A percentile compares a stretch with the other conserved stretches of the same genome.
These are phyloP conservation scores for Sporothrix variecibatus DNA, from an alignment of 2,329 filamentous ascomycete species.

Conservation along the genomic window DNA sequence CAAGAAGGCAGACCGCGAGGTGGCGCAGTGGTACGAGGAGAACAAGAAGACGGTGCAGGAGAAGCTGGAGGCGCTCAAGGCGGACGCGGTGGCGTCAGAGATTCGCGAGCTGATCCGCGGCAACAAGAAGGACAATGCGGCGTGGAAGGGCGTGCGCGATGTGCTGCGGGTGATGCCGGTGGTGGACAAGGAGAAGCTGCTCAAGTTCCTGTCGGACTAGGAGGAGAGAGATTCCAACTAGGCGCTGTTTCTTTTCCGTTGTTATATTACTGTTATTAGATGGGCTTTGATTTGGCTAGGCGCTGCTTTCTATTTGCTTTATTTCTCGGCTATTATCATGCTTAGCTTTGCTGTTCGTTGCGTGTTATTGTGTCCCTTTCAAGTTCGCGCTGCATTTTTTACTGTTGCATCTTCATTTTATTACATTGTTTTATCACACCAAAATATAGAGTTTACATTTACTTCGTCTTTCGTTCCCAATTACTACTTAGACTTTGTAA, in stretches of 20 bases:
- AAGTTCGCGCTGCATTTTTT: neutral
- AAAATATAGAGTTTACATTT: neutral
- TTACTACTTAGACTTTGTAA: neutral
- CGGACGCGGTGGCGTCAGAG: constrained; percentile 60
- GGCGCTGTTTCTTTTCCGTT: neutral
- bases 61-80: constrained; percentile 83
- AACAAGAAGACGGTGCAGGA: constrained; percentile 80
- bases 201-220: constrained; percentile 53
- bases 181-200: constrained; percentile 80
- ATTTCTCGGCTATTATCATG: neutral
- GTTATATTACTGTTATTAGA: neutral
- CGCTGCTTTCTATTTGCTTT: neutral
- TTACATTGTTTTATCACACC: neutral
- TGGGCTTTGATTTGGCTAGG: neutral
- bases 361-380: neutral
- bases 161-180: constrained; percentile 85
- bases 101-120: constrained; percentile 71
- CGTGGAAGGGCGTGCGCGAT: constrained; percentile 82
- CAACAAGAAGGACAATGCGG: constrained; percentile 71
- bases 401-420: neutral
- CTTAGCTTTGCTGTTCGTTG: neutral
- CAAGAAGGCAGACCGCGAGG: constrained; percentile 74
- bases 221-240: neutral
- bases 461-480: neutral
- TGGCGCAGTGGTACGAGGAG: constrained; percentile 94